Base-by-base conservation (phyloP, 2,329 filamentous ascomycete species). In the Dactylonectria estremocensis region DNA sequence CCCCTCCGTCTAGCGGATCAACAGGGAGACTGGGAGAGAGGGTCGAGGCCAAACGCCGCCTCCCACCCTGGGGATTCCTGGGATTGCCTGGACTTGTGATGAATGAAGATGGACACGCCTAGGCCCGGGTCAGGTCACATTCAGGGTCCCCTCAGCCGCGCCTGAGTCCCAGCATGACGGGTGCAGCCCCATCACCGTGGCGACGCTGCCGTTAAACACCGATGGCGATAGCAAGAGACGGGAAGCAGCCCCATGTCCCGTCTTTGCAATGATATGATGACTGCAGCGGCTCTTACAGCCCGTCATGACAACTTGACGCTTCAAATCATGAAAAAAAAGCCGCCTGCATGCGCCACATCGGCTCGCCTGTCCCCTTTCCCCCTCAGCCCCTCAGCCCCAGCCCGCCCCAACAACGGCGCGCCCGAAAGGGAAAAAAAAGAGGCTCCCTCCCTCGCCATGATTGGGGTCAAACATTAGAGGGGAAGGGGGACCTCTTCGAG, bases 251-350 rank as follows among this genome's bases (percentile, higher is more conserved):
- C 24, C 24, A 28, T 28, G 24, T 5, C 24, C 7, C 7, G 24
- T 28, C 24, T 14, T 28, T 50, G 4, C 46, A 28, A 49, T 16
- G 22, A 52, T 13, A 33, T 52, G 49, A 52, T 52, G 49, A 33
- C 55, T 46, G 43, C 16, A 61, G n/a, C n/a, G n/a, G n/a, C n/a
- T n/a, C n/a, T n/a, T 24, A 5, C 14, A 16, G 31, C 22, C 35
- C 49, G 48, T 53, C 48, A 61, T 61, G 58, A 54, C 58, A 28
- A 22, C 46, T 33, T 28, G 43, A 24, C 58, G 35, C 46, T 46
- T 49, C 50, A 49, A 20, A 18, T 16, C 28, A 54, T 22, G 24
- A 37, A 46, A 20, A 46, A 31, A 50, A 28, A 48, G 31, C n/a
- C n/a, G 49, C 20, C 46, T 20, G 35, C n/a, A 35, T 61, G 10